Base-by-base conservation (phyloP, 2,329 filamentous ascomycete species). In the Lachnellula occidentalis region DNA sequence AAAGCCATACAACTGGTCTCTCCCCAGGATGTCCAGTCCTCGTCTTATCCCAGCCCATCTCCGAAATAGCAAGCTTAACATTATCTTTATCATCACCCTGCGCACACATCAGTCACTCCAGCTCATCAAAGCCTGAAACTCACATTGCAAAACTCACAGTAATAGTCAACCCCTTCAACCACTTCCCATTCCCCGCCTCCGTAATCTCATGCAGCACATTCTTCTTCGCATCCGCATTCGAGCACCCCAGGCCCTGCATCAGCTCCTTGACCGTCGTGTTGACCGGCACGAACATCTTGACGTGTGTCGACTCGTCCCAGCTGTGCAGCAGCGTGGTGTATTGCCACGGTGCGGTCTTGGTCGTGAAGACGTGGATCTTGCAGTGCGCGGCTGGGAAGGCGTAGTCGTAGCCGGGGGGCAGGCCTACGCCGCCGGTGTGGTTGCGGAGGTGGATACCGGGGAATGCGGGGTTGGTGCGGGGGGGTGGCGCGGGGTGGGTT, bases 371-470 rank as follows among this genome's bases (percentile, higher is more conserved):
- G 61, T 85, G 80, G 6, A 85, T 71, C 59, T 81, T 83, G 31
- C 79, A 81, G 66, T 85, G 79, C 58, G 79, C 74, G 0, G 71
- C 62, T 0, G 80, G 76, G 69, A 84, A 85, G 64, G 84, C 77
- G 68, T 83, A 82, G 70, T 82, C 81, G 71, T 83, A 86, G 2
- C 81, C 83, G 0, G 79, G 80, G 61, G 85, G 82, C 56, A 78
- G 78, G 41, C 81, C 80, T 1, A 77, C 73, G 21, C 80, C 80
- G 45, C 82, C 79, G 0, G 78, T 79, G 0, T 76, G 74, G 69
- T 85, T 83, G 46, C 73, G 74, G 70, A 85, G 71, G 58, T 81
- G 77, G 27, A 76, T 73, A 0, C 79, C 78, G 0, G 80, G 78
- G 56, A 79, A 75, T 2, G 72, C 53, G 24, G 48, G 41, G 36